Conservation (phyloP, 306 rosid species). For the Vigna hirtella region DNA sequence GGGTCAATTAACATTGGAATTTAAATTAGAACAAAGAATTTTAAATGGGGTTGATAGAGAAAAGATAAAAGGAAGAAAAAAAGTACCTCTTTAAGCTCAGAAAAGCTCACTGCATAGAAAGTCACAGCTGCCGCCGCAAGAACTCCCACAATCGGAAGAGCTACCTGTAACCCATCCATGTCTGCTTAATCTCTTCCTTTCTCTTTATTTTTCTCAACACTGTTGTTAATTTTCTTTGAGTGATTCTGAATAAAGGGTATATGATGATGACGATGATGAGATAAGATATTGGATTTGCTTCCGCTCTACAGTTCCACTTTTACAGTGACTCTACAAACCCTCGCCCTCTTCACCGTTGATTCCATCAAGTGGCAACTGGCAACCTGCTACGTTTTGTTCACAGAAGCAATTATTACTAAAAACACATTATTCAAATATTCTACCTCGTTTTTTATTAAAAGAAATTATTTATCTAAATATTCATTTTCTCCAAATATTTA, state of each 20-base stretch:
- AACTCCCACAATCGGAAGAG: slow-evolving; percentile 68
- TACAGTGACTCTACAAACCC: neutral
- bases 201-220: neutral
- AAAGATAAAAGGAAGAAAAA: neutral
- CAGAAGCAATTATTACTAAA: neutral
- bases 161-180: slow-evolving; percentile 68
- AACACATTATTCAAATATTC: neutral
- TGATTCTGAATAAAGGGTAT: neutral
- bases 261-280: neutral
- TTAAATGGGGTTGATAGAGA: neutral
- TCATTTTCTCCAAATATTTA: no score
- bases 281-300: slow-evolving; percentile 15
- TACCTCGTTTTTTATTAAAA: no score
- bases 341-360: no score
- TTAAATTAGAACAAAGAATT: neutral
- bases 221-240: neutral
- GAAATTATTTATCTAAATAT: no score
- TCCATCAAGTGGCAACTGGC: neutral
- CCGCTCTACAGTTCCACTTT: slow-evolving; percentile 14
- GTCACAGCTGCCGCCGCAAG: slow-evolving; percentile 79
- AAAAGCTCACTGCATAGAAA: slow-evolving; percentile 77
- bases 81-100: slow-evolving; percentile 70
- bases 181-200: neutral
- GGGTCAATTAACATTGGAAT: neutral
- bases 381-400: slow-evolving; percentile 24